These are phyloP conservation scores for Salicornia ramosissima DNA, from an alignment of 148 eudicot species.

Conservation along the genomic window DNA sequence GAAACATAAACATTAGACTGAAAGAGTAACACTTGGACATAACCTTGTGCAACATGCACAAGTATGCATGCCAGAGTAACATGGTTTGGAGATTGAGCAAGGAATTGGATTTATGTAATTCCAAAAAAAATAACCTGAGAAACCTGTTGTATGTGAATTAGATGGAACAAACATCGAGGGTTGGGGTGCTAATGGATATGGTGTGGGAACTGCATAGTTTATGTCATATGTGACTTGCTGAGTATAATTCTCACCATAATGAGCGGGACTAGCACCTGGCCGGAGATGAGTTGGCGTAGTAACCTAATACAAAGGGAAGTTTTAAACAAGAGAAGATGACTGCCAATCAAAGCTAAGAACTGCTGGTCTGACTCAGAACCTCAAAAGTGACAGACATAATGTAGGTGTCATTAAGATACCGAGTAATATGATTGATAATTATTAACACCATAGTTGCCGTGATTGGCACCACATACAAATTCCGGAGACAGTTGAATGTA, in stretches of 20 bases:
- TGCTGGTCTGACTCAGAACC: not conserved
- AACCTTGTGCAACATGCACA: not conserved
- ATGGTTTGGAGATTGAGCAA: not conserved
- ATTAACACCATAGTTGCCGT: constrained; percentile 32
- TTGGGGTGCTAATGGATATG: constrained; percentile 54
- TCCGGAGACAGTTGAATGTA: constrained; percentile 35
- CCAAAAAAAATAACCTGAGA: constrained; percentile 63
- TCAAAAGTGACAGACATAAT: not conserved
- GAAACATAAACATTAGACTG: too few relatives aligned
- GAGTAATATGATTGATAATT: constrained; percentile 52
- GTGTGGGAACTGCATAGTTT: constrained; percentile 39
- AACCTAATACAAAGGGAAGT: constrained; percentile 31
- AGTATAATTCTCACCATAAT: constrained; percentile 45
- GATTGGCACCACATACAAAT: constrained; percentile 42
- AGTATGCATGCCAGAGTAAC: not conserved
- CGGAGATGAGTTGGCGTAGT: constrained; percentile 35
- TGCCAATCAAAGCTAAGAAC: not conserved
- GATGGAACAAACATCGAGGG: constrained; percentile 61
- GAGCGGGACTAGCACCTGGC: constrained; percentile 34
- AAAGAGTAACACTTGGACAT: too few relatives aligned
- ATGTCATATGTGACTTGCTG: constrained; percentile 39
- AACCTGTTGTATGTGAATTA: constrained; percentile 46
- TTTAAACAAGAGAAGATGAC: not conserved
- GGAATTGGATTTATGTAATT: too few relatives aligned
- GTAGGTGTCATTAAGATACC: constrained; percentile 29